Base-by-base conservation (phyloP, 164 flowering plant genomes). In the Sedum album region DNA sequence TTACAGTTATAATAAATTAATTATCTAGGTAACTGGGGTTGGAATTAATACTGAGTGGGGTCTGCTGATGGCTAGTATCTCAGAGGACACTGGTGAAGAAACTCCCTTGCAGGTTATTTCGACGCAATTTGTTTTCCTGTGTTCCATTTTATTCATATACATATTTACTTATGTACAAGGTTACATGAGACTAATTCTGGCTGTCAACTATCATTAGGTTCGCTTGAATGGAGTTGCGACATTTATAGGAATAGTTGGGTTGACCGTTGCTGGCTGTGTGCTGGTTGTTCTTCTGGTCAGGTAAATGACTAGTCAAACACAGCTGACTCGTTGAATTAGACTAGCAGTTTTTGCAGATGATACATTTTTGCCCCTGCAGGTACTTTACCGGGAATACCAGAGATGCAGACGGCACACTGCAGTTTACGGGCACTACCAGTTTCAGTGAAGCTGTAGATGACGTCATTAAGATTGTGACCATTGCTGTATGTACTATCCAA, bases 1-100 rank as follows among this genome's bases (percentile, higher is more conserved):
- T n/a, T 9, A 20, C 7, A 49, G 25, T 49, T 49, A 18, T 20
- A 20, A 20, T 23, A 49, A 49, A 49, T 49, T 49, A 20, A 51
- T 55, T 26, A 36, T 31, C 36, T 71, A 95, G 99, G 97, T 90
- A 95, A n/a, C n/a, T n/a, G n/a, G n/a, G n/a, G n/a, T n/a, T n/a
- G n/a, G n/a, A n/a, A n/a, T n/a, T n/a, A n/a, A n/a, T n/a, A n/a
- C n/a, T n/a, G n/a, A n/a, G n/a, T n/a, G n/a, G n/a, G n/a, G n/a
- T n/a, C n/a, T n/a, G n/a, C n/a, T n/a, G n/a, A n/a, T n/a, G n/a
- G n/a, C n/a, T n/a, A n/a, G n/a, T n/a, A n/a, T n/a, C n/a, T n/a
- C n/a, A n/a, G n/a, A n/a, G n/a, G n/a, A n/a, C n/a, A n/a, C n/a
- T n/a, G n/a, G n/a, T n/a, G n/a, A n/a, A n/a, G n/a, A n/a, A n/a